Conservation (phyloP, 2,329 filamentous ascomycete species). For the Calonectria crousiana region DNA sequence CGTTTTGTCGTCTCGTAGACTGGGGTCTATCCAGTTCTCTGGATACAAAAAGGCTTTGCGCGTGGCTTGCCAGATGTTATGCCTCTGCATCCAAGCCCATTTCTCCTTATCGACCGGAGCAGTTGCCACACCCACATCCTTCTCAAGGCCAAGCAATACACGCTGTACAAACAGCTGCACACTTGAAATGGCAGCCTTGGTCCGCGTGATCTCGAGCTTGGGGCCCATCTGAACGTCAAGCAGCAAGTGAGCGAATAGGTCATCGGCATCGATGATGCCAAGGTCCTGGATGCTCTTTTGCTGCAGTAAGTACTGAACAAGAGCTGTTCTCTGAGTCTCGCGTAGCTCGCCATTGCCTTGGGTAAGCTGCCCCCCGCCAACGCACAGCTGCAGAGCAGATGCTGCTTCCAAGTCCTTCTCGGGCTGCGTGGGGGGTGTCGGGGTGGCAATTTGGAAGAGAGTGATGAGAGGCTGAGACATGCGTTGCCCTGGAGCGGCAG, state of each 20-base stretch:
- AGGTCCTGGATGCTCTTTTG: not conserved
- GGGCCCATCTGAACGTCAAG: not conserved
- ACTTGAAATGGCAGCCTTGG: not conserved
- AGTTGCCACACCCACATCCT: too few relatives aligned
- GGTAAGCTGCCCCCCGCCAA: not conserved
- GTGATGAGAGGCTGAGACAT: not conserved
- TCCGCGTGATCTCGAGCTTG: not conserved
- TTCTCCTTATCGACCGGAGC: not conserved
- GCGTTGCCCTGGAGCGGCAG: too few relatives aligned
- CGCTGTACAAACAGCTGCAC: not conserved
- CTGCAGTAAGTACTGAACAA: not conserved
- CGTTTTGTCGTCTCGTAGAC: not conserved
- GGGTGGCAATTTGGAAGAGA: not conserved
- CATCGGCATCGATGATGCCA: not conserved
- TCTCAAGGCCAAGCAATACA: not conserved
- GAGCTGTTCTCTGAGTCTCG: not conserved
- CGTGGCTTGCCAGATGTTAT: not conserved
- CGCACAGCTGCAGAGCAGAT: not conserved
- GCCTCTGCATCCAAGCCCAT: not conserved
- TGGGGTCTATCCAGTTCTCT: not conserved
- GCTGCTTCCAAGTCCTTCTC: not conserved
- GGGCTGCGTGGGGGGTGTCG: not conserved
- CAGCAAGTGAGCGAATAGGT: not conserved
- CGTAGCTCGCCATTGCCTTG: not conserved
- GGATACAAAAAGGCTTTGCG: not conserved